Percentiles rank a stretch among this genome's conserved stretches.
phyloP scores from a whole-genome alignment of 176 grass and related monocot genomes.

The Alloteropsis semialata region DNA sequence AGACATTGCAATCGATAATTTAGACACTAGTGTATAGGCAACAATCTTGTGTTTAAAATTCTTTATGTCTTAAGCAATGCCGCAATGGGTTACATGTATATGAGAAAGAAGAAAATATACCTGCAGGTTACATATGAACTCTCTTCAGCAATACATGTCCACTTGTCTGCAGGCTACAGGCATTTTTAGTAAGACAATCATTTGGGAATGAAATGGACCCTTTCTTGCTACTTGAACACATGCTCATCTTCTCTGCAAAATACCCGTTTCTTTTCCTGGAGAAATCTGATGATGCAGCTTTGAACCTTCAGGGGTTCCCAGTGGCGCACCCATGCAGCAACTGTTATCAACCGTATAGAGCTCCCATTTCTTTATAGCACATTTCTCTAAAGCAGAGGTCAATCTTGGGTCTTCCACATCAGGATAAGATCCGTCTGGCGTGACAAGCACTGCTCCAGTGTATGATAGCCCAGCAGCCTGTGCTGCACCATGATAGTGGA shows the following conservation, averaged over 20 bases:
- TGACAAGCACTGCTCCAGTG: slow-evolving; percentile 86
- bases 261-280: slow-evolving; percentile 30
- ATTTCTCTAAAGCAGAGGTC: slow-evolving; percentile 63
- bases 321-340: slow-evolving; percentile 53
- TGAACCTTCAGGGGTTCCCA: slow-evolving; percentile 75
- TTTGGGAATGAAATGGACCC: background rate
- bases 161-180: background rate
- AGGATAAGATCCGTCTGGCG: slow-evolving; percentile 71
- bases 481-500: slow-evolving; percentile 89
- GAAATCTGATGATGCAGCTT: slow-evolving; percentile 62
- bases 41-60: background rate
- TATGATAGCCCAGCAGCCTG: slow-evolving; percentile 77
- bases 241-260: slow-evolving; percentile 41
- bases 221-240: slow-evolving; percentile 16
- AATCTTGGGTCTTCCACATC: slow-evolving; percentile 42
- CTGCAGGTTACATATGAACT: slow-evolving; percentile 1
- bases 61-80: background rate
- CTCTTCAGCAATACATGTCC: background rate
- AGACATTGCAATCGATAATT: background rate
- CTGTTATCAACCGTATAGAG: slow-evolving; percentile 84
- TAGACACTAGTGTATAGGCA: background rate
- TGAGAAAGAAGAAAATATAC: background rate
- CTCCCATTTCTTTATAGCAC: slow-evolving; percentile 87
- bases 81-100: background rate
- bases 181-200: slow-evolving; percentile 5